Evolutionary conservation across 495 filamentous ascomycete genomes (phyloP), one percentile per base, ranked within the genome.

Genomic region (Pseudevernia furfuracea): DNA sequence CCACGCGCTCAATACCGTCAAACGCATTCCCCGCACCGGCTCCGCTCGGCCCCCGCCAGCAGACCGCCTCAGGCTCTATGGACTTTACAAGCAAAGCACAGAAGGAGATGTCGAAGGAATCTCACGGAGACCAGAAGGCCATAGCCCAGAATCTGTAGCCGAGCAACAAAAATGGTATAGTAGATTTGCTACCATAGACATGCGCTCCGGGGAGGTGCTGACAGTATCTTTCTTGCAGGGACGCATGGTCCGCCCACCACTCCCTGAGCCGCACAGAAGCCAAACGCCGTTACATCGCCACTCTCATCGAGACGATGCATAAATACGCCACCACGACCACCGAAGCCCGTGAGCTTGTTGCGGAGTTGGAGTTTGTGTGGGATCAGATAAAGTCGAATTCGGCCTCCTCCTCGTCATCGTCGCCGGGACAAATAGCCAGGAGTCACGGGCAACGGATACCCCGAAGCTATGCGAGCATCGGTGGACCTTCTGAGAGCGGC

Each of bases 281-380:
- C 44, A 98, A 98, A 82, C 85, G 90, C 65, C 85, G 86, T 48
- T 98, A 98, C 72, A 92, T 98, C 75, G 86, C 89, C 60, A 91
- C 89, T 11, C 79, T 98, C 39, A 95, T 98, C 75, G 86, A 93
- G 72, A 97, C 93, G 1, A 97, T 98, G 94, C 92, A 97, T 74
- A 80, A 81, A 67, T 97, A 93, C 73, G 94, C 94, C 46, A 87
- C 84, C 36, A 87, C 85, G 64, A 92, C 91, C 17, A 82, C 89
- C 57, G 91, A 96, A 74, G 91, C 89, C 4, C 81, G 91, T 49
- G 90, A 92, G 73, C 80, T 98, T 11, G 90, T 97, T 43, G 78
- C 85, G n/a, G 95, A 98, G 74, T 83, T 98, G 23, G 94, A 97
- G 76, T 98, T 97, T 71, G 92, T 98, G 55, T 98, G 94, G 94